Conservation (phyloP, 1,284 basidiomycete genomes). For the Melampsora americana region DNA sequence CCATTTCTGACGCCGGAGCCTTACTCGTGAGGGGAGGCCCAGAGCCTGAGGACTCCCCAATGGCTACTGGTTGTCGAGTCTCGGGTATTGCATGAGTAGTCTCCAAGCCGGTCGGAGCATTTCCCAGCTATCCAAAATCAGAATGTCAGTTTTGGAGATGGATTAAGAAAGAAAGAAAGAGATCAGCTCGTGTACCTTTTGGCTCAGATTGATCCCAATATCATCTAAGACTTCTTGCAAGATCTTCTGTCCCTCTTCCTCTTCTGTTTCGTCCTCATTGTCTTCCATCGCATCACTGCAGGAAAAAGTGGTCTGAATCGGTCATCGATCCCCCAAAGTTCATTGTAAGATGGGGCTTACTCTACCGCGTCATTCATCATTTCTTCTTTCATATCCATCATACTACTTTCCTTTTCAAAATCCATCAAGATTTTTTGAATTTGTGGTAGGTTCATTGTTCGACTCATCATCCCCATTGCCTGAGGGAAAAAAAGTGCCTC, state of each 20-base stretch:
- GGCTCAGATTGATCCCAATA: conserved; percentile 86
- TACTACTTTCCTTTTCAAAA: conserved; percentile 91
- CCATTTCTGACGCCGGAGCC: conserved; percentile 24
- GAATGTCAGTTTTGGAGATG: background rate
- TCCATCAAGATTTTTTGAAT: conserved; percentile 97
- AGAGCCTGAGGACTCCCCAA: conserved; percentile 25
- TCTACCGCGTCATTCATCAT: conserved; percentile 99
- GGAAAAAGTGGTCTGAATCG: background rate
- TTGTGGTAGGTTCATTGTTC: conserved; percentile 85
- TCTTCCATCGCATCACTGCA: conserved; percentile 85
- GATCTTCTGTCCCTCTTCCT: conserved; percentile 93
- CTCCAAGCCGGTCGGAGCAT: conserved; percentile 22
- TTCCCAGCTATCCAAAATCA: conserved; percentile 17
- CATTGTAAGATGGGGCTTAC: background rate
- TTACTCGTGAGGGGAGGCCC: no score
- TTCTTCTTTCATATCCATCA: conserved; percentile 99
- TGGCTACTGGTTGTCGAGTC: conserved; percentile 34
- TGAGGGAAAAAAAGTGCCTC: conserved; percentile 53
- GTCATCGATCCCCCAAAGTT: background rate
- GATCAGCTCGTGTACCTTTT: conserved; percentile 65
- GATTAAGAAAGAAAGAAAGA: background rate
- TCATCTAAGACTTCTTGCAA: conserved; percentile 94
- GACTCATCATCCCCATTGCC: conserved; percentile 99
- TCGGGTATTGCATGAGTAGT: conserved; percentile 24
- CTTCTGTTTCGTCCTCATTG: conserved; percentile 77